Conservation (phyloP, 2,329 filamentous ascomycete genomes). For the Biscogniauxia mediterranea region DNA sequence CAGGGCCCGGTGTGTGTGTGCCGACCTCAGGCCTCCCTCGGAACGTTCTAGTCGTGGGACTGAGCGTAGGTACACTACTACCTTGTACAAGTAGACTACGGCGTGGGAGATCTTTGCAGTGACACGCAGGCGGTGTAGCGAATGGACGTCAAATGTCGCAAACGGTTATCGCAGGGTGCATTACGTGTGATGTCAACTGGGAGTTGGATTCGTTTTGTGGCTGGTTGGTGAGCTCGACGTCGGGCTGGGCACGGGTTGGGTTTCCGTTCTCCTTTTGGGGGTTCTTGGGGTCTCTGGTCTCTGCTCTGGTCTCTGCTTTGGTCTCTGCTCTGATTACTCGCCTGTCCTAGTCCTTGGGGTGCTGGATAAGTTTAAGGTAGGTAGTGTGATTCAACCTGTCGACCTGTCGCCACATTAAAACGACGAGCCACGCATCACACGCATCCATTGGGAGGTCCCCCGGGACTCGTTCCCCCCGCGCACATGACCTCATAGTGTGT, state of each 20-base stretch:
- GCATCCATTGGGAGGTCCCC: neutral
- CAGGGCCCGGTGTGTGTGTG: neutral
- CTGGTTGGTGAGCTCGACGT: conserved; percentile 10
- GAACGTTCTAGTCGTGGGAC: conserved; percentile 8
- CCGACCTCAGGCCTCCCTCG: conserved; percentile 10
- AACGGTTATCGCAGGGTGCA: conserved; percentile 13
- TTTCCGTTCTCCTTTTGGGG: neutral
- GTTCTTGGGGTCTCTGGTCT: too few species aligned
- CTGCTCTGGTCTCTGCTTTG: too few species aligned
- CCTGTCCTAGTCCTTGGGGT: too few species aligned
- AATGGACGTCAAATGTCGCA: conserved; percentile 14
- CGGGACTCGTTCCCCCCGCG: conserved; percentile 8
- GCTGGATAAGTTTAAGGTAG: too few species aligned
- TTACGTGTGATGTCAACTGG: conserved; percentile 21
- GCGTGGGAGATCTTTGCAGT: conserved; percentile 1
- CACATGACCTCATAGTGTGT: conserved; percentile 19
- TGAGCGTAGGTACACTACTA: too few species aligned
- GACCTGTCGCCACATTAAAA: neutral
- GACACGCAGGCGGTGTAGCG: conserved; percentile 18
- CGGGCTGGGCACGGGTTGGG: neutral
- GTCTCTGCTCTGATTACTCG: too few species aligned
- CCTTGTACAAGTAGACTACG: too few species aligned
- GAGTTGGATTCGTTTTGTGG: conserved; percentile 7
- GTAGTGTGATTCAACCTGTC: neutral
- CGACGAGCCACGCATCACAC: neutral